Conservation (phyloP, 139 green algal genomes). For the Coelastrella sp. region DNA sequence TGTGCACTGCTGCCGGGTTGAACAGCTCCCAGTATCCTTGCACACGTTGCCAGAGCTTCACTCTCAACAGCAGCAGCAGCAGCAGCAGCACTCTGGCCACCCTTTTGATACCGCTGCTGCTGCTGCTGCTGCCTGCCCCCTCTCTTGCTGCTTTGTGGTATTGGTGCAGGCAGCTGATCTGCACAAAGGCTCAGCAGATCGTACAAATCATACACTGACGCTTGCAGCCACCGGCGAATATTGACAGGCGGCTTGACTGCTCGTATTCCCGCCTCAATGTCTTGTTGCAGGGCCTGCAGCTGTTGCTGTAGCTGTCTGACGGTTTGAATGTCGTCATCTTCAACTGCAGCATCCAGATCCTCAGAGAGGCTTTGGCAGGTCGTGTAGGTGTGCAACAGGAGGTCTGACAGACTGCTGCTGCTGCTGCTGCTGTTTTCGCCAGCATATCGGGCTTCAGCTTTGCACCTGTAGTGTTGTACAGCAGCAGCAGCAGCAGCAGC, state of each 20-base stretch:
- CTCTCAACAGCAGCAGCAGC: constrained; percentile 20
- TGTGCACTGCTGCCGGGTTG: constrained; percentile 32
- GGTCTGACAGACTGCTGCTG: not conserved
- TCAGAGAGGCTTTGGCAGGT: constrained; percentile 10
- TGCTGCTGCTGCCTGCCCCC: not conserved
- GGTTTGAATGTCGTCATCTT: constrained; percentile 32
- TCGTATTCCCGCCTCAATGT: constrained; percentile 48
- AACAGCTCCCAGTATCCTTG: constrained; percentile 29
- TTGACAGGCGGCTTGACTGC: constrained; percentile 30
- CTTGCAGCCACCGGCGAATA: constrained; percentile 49
- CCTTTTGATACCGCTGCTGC: too few species aligned
- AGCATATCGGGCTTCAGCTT: constrained; percentile 31
- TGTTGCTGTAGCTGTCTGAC: constrained; percentile 19
- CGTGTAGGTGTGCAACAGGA: not conserved
- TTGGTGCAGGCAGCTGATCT: constrained; percentile 46
- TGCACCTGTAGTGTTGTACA: constrained; percentile 13
- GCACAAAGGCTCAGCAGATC: constrained; percentile 56
- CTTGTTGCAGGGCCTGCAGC: constrained; percentile 44
- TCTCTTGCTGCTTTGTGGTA: not conserved
- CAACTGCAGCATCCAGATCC: constrained; percentile 31
- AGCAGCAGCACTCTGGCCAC: too few species aligned
- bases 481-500: not conserved
- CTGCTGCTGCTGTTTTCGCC: constrained; percentile 14
- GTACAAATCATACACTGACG: constrained; percentile 61
- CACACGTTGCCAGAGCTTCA: constrained; percentile 30